Conservation (phyloP, 129 eudicot species). For the carrot (Daucus carota) region DNA sequence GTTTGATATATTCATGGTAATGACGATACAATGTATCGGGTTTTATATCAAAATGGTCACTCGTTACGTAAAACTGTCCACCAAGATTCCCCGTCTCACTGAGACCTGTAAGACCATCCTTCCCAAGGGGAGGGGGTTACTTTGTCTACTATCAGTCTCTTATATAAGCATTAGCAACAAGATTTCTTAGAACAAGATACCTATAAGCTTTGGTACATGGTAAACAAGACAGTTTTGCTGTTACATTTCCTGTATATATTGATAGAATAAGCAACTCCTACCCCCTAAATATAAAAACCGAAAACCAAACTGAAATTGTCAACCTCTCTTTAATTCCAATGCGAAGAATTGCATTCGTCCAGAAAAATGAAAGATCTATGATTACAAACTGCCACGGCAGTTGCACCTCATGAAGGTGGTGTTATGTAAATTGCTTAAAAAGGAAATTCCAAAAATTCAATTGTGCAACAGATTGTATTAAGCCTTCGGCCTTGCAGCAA, state of each 20-base stretch:
- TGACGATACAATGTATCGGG: too few species aligned
- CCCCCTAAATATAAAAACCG: too few species aligned
- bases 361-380: neutral
- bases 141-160: too few species aligned
- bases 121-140: too few species aligned
- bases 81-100: too few species aligned
- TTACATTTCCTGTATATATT: neutral
- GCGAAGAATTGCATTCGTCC: neutral
- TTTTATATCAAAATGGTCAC: too few species aligned
- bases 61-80: too few species aligned
- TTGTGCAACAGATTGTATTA: constrained; percentile 10
- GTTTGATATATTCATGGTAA: too few species aligned
- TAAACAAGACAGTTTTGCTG: neutral
- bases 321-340: neutral
- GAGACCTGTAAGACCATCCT: too few species aligned
- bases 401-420: neutral
- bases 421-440: neutral
- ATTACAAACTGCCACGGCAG: neutral
- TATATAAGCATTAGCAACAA: too few species aligned
- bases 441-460: neutral
- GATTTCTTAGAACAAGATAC: too few species aligned
- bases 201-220: too few species aligned
- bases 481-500: constrained; percentile 44
- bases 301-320: neutral
- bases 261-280: neutral